A percentile compares a stretch with the other conserved stretches of the same genome.
These are phyloP conservation scores for Clarireedia paspali DNA, from an alignment of 2,329 filamentous ascomycete species.

Conservation along the genomic window DNA sequence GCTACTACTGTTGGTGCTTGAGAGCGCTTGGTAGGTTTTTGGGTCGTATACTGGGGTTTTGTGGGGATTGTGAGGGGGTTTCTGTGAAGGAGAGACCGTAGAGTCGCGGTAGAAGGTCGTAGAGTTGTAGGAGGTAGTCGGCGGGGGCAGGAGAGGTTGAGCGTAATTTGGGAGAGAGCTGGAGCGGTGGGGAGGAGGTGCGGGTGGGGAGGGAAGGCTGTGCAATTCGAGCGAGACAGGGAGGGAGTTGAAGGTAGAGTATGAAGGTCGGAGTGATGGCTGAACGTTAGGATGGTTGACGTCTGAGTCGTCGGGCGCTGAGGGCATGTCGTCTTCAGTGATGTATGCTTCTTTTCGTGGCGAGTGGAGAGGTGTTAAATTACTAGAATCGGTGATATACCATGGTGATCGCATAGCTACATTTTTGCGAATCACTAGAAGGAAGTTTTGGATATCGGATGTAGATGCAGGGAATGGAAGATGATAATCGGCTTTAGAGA, in stretches of 20 bases:
- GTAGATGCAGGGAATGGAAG: conserved; percentile 47
- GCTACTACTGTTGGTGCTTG: too few species aligned
- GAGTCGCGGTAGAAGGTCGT: conserved; percentile 9
- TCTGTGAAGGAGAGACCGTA: conserved; percentile 7
- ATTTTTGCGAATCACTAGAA: conserved; percentile 44
- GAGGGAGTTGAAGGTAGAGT: not conserved
- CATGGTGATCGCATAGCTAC: conserved; percentile 38
- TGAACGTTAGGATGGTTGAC: not conserved
- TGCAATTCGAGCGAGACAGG: not conserved
- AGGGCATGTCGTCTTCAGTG: not conserved
- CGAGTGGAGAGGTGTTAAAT: conserved; percentile 3
- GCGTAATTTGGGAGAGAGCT: not conserved
- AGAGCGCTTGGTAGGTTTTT: not conserved
- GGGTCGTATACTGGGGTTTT: not conserved
- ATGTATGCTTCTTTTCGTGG: not conserved
- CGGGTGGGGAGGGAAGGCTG: not conserved
- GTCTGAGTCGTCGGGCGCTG: not conserved
- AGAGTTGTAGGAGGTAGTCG: not conserved
- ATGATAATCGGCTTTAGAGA: conserved; percentile 45
- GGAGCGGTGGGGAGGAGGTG: not conserved
- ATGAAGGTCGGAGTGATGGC: not conserved
- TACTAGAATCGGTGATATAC: conserved; percentile 36
- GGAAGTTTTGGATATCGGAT: conserved; percentile 45
- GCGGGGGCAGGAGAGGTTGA: not conserved
- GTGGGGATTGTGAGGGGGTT: not conserved